phyloP scores from a whole-genome alignment of 148 eudicot species.

The Fallopia convolvulus region DNA sequence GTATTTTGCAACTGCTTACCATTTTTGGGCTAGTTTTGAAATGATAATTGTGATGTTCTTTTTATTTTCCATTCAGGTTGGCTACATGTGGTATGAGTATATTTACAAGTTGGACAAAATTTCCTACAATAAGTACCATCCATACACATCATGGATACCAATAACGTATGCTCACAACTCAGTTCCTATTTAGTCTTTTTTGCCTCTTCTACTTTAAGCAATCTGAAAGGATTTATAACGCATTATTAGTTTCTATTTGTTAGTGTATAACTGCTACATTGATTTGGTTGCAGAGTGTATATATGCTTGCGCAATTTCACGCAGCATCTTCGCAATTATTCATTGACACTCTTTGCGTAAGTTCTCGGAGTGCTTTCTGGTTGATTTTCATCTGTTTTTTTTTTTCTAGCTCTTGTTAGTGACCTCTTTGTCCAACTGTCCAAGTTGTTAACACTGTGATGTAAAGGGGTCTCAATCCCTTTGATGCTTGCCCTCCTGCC shows the following conservation, averaged over 20 bases:
- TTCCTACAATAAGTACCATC: slow-evolving; percentile 87
- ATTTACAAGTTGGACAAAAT: slow-evolving; percentile 90
- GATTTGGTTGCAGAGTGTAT: slow-evolving; percentile 62
- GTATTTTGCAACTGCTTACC: not conserved
- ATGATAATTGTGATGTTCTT: not conserved
- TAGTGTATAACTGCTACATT: not conserved
- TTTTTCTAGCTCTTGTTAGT: not conserved
- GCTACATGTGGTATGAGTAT: slow-evolving; percentile 88
- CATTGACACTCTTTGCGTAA: slow-evolving; percentile 93
- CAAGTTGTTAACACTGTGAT: not conserved
- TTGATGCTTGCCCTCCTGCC: not conserved
- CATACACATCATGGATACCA: slow-evolving; percentile 99
- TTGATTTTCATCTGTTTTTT: not conserved
- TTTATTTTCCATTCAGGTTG: slow-evolving; percentile 47
- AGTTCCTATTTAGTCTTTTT: not conserved
- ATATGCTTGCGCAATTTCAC: slow-evolving; percentile 87
- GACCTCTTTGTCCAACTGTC: no score
- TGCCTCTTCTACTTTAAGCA: not conserved
- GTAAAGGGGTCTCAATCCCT: not conserved
- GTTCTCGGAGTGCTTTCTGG: not conserved
- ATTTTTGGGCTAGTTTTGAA: not conserved
- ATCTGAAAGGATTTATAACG: not conserved
- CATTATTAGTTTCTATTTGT: not conserved
- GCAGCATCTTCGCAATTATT: slow-evolving; percentile 65
- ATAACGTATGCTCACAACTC: slow-evolving; percentile 51